Percentiles rank a stretch among this genome's conserved stretches.
Evolutionary conservation across 495 filamentous ascomycete species (phyloP).

Genomic region (Aspergillus nidulans): DNA sequence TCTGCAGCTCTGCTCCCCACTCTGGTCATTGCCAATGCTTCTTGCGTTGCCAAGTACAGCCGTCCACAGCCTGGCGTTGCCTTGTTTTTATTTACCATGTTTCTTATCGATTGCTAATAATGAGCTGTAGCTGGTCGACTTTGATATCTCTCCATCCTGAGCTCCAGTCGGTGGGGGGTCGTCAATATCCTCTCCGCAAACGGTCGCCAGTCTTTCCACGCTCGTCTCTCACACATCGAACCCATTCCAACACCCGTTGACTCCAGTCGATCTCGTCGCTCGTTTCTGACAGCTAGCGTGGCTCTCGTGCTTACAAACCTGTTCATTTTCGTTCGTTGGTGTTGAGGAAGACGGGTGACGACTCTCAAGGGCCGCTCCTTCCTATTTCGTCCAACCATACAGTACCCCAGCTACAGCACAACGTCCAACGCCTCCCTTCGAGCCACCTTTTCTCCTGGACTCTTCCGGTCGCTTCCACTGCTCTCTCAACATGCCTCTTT

Average conservation of each 20-base stretch:
- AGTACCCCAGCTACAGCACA: not conserved
- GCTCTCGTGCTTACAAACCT: not conserved
- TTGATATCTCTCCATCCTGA: slow-evolving; percentile 9
- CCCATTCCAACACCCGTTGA: not conserved
- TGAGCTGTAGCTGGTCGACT: slow-evolving; percentile 1
- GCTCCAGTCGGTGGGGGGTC: slow-evolving; percentile 16
- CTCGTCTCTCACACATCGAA: not conserved
- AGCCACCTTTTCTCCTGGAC: not conserved
- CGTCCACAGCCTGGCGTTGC: slow-evolving; percentile 2
- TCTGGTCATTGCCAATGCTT: slow-evolving; percentile 4
- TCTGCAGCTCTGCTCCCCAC: slow-evolving; percentile 5
- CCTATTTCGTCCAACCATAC: not conserved
- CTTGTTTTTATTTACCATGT: slow-evolving; percentile 4
- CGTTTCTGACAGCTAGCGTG: slow-evolving; percentile 4
- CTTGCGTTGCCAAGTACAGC: slow-evolving; percentile 5
- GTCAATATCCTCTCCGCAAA: slow-evolving; percentile 35
- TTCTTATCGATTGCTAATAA: slow-evolving; percentile 7
- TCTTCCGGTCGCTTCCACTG: not conserved
- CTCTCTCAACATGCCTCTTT: slow-evolving; percentile 53
- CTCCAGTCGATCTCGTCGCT: slow-evolving; percentile 9
- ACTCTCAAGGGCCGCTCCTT: slow-evolving; percentile 5
- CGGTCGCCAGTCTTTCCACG: slow-evolving; percentile 24
- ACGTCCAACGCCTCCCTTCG: not conserved
- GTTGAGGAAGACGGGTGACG: not conserved
- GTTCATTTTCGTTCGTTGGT: not conserved